Base-by-base conservation (phyloP, 176 grass and related monocot genomes). In the Areca catechu region DNA sequence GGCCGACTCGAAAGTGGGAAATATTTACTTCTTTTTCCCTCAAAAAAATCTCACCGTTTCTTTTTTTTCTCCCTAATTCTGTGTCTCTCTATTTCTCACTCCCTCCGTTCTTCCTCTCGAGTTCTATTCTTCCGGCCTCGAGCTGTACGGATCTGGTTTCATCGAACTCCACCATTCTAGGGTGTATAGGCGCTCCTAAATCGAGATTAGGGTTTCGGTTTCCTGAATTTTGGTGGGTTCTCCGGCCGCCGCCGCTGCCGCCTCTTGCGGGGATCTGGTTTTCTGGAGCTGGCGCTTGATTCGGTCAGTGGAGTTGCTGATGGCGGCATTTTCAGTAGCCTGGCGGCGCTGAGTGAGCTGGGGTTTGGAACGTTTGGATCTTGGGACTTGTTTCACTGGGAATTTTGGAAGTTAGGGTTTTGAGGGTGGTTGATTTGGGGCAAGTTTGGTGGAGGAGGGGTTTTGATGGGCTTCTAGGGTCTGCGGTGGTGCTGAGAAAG, bases 381-480 rank as follows among this genome's bases (percentile, higher is more conserved):
- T 76, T 61, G 71, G 68, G 14, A 19, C 37, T 67, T 58, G 4
- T 17, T 27, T 43, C 34, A 43, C 1, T 60, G 27, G 43, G 16
- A 15, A 15, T 15, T 49, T 49, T 12, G 34, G 24, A 56, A 54
- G 43, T 24, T 22, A 58, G 49, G 62, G 69, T 48, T 66, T 58
- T 16, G 17, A 20, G 37, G 54, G 56, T 53, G 34, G 10, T 12
- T 14, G 34, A 43, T 12, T 76, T 67, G 71, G 68, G 19, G 34
- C 24, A 55, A 48, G 4, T 17, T 9, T 43, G 34, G 34, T 60
- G 27, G 43, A 5, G 9, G 24, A 56, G 60, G 43, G 62, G 69
- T 48, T 61, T 58, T 17, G 53, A 73, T 50, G 76, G 50, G 30
- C 17, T 59, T 49, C 67, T 67, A 79, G 81, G 61, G 76, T 65